Evolutionary conservation across 2,329 filamentous ascomycete species (phyloP), one percentile per base, ranked within the genome.

Genomic region (Cadophora gregata): DNA sequence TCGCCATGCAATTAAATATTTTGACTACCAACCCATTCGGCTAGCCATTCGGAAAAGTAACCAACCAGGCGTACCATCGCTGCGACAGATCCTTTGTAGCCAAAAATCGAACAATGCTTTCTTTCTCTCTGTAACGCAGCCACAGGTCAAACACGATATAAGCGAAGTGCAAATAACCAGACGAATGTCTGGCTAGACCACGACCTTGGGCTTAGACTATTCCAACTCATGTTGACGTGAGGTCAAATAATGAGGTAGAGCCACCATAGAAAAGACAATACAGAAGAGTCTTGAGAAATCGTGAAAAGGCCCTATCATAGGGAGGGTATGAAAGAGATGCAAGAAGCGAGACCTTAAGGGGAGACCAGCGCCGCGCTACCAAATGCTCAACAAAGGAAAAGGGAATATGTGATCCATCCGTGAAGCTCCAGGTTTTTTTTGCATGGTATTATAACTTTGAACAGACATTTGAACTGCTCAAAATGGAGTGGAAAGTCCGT

Each of bases 401-500:
- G 48, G 67, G 65, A 63, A 68, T 62, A 51, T 62, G 45, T 51
- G 31, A 27, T 33, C 55, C 31, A 29, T 33, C 55, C 53, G 31
- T 31, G 33, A 12, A 14, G 51, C 33, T 19, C n/a, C 33, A 21
- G 31, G 31, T 47, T 36, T 53, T 65, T 63, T 33, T 38, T 36
- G 62, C 33, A 45, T 50, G 24, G 62, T 64, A 64, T 61, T 12
- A 38, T 27, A 51, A 38, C 7, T 56, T 29, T 50, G 31, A 25
- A 33, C 19, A 42, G 24, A 27, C 9, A 21, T 38, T 53, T 29
- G 16, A 27, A 21, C 38, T 50, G 38, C 61, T 80, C 76, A 97
- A 77, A 97, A 97, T 60, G 93, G 91, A 59, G 94, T 91, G 31
- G 93, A 93, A 59, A 97, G 85, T n/a, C 95, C 94, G 78, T 93